Percentiles rank a stretch among this genome's conserved stretches.
Evolutionary conservation across 257 asterid species (phyloP).

Genomic region (Solanum lycopersicoides): DNA sequence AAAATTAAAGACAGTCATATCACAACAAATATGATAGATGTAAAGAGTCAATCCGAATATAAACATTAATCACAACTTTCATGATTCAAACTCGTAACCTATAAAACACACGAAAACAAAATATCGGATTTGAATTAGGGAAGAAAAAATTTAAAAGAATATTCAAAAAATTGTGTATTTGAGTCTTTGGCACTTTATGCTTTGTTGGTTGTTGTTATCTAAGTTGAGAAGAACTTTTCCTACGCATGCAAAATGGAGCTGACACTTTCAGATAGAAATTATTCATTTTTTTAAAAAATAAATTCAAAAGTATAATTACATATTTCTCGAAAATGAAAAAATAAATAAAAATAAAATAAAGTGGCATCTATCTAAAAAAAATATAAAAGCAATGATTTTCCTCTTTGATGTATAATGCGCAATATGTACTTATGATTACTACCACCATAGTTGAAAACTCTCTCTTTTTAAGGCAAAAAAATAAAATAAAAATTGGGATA

Average conservation of each 20-base stretch:
- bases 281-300: background rate
- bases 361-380: background rate
- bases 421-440: background rate
- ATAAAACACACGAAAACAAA: background rate
- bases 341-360: background rate
- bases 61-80: background rate
- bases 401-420: background rate
- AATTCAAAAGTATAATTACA: background rate
- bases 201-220: background rate
- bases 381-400: background rate
- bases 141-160: background rate
- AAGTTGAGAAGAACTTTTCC: background rate
- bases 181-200: background rate
- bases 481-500: background rate
- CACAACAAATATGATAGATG: background rate
- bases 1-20: background rate
- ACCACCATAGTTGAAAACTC: background rate
- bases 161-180: background rate
- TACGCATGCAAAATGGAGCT: conserved; percentile 21
- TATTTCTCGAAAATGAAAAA: background rate
- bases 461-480: background rate
- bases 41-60: background rate
- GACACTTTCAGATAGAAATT: conserved; percentile 7
- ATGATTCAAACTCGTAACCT: background rate
- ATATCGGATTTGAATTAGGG: background rate